phyloP scores from a whole-genome alignment of 192 early-diverging fungal species.

The Diversispora eburnea region DNA sequence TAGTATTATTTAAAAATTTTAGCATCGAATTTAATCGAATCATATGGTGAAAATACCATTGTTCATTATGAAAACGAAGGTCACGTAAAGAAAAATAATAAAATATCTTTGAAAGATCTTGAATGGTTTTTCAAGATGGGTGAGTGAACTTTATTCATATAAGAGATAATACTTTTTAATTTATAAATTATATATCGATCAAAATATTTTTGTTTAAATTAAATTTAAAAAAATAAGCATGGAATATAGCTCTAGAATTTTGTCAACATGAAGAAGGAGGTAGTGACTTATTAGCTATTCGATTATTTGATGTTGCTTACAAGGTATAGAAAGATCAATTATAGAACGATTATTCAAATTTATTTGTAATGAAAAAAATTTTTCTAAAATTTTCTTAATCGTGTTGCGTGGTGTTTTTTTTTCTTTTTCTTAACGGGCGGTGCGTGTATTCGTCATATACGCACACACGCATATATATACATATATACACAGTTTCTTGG shows the following conservation, averaged over 20 bases:
- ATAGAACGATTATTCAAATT: background rate
- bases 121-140: constrained; percentile 32
- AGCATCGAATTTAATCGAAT: background rate
- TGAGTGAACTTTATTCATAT: background rate
- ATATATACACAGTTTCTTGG: constrained; percentile 1
- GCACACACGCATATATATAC: too few relatives aligned
- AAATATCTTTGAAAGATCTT: constrained; percentile 23
- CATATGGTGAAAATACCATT: background rate
- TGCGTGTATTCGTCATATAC: too few relatives aligned
- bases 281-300: constrained; percentile 17
- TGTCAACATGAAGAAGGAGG: constrained; percentile 15
- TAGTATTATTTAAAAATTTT: background rate
- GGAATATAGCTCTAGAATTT: constrained; percentile 31
- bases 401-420: background rate
- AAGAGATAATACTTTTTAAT: too few relatives aligned
- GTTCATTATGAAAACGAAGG: background rate
- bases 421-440: too few relatives aligned
- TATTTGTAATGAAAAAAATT: background rate
- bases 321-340: too few relatives aligned
- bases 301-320: constrained; percentile 23
- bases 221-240: constrained; percentile 23
- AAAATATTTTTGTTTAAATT: constrained; percentile 1
- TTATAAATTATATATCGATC: too few relatives aligned
- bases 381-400: background rate
- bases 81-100: background rate